Conservation (phyloP, 2,329 filamentous ascomycete species). For the Reticulascus tulasneorum region DNA sequence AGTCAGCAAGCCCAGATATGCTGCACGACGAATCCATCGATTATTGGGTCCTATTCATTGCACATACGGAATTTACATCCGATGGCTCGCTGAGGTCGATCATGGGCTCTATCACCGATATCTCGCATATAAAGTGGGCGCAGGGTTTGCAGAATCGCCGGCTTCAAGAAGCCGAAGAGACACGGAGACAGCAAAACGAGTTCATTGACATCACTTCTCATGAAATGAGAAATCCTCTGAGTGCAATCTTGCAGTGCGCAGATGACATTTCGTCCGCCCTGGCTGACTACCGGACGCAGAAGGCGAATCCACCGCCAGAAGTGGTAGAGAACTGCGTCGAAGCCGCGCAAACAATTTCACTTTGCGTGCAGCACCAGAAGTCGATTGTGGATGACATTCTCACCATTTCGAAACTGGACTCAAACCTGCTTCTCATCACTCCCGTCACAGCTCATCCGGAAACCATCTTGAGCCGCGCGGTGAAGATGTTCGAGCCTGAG, state of each 20-base stretch:
- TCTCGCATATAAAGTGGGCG: constrained; percentile 39
- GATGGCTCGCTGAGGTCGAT: constrained; percentile 30
- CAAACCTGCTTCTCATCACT: constrained; percentile 51
- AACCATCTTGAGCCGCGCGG: constrained; percentile 45
- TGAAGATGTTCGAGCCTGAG: constrained; percentile 58
- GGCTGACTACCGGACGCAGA: constrained; percentile 17
- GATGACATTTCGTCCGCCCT: constrained; percentile 42
- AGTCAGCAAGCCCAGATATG: constrained; percentile 23
- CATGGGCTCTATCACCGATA: constrained; percentile 39
- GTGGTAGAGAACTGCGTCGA: constrained; percentile 46
- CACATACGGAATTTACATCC: constrained; percentile 25
- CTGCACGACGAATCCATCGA: constrained; percentile 34
- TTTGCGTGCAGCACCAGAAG: constrained; percentile 56
- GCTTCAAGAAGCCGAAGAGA: constrained; percentile 32
- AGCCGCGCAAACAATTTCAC: constrained; percentile 51
- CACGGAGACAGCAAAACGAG: constrained; percentile 48
- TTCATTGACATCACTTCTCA: constrained; percentile 50
- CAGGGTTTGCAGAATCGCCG: constrained; percentile 32
- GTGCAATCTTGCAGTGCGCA: constrained; percentile 53
- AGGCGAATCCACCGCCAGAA: constrained; percentile 18
- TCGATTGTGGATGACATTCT: constrained; percentile 45
- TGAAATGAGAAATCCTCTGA: constrained; percentile 51
- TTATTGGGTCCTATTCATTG: constrained; percentile 38
- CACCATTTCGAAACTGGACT: constrained; percentile 49
- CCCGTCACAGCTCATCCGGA: constrained; percentile 49